A percentile compares a stretch with the other conserved stretches of the same genome.
phyloP scores from a whole-genome alignment of 257 asterid species.

The Dorcoceras hygrometricum region DNA sequence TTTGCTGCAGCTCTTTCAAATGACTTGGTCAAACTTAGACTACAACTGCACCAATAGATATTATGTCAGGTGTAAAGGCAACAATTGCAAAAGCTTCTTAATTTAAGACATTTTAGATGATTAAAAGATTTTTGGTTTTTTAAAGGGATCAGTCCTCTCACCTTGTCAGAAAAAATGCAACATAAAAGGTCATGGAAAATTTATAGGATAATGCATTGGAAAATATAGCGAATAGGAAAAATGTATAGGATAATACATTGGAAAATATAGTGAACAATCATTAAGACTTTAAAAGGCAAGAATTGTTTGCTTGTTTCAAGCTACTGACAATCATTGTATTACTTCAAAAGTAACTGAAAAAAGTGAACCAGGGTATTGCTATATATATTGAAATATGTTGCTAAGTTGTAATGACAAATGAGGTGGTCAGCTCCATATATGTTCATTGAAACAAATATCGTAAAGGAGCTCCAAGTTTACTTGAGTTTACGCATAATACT shows the following conservation, averaged over 20 bases:
- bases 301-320: background rate
- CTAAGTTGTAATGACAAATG: background rate
- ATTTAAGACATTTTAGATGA: constrained; percentile 6
- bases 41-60: constrained; percentile 68
- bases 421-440: background rate
- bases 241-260: too few relatives aligned
- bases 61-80: constrained; percentile 27
- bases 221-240: background rate
- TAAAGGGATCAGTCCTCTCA: background rate
- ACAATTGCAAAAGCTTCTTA: constrained; percentile 14
- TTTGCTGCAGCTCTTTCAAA: constrained; percentile 96
- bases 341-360: background rate
- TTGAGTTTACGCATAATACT: too few relatives aligned
- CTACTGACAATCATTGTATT: background rate
- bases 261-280: background rate
- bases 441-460: background rate
- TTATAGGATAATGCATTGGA: background rate
- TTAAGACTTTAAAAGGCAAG: background rate
- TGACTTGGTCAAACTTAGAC: constrained; percentile 82
- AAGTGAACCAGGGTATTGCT: background rate
- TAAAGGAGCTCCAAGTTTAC: background rate
- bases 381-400: background rate
- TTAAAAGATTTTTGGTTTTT: constrained; percentile 1
- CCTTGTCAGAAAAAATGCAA: background rate
- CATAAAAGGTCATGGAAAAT: constrained; percentile 1